phyloP scores from a whole-genome alignment of 1,284 basidiomycete species.

The Pyrrhoderma noxium region DNA sequence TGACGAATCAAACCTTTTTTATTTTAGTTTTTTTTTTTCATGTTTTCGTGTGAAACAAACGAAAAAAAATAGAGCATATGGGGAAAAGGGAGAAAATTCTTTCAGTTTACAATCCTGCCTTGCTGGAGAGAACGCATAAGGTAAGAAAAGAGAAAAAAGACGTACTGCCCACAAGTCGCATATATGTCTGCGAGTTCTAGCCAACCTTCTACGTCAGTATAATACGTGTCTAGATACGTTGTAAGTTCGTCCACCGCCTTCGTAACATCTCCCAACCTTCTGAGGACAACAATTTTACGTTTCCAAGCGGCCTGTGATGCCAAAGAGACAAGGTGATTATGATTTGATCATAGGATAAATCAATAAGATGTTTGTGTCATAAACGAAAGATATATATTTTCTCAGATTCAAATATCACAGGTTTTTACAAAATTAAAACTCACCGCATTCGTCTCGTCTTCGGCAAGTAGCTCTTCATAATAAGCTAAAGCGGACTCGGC shows the following conservation, averaged over 20 bases:
- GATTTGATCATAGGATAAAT: conserved; percentile 6
- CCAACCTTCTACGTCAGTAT: conserved; percentile 91
- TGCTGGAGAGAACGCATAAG: not conserved
- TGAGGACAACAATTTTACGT: conserved; percentile 69
- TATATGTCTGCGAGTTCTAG: conserved; percentile 90
- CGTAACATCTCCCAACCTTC: conserved; percentile 52
- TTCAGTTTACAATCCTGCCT: too few species aligned
- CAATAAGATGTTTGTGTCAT: not conserved
- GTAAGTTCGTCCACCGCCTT: conserved; percentile 72
- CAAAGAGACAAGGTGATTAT: not conserved
- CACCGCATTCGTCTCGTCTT: conserved; percentile 74
- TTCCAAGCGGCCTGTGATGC: conserved; percentile 81
- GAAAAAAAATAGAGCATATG: too few species aligned
- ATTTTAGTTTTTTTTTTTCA: too few species aligned
- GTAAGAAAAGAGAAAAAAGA: conserved; percentile 4
- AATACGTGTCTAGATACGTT: conserved; percentile 85
- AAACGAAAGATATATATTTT: too few species aligned
- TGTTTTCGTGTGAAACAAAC: too few species aligned
- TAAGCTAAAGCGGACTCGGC: conserved; percentile 57
- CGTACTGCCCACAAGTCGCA: conserved; percentile 69
- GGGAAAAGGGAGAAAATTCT: too few species aligned
- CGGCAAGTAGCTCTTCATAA: conserved; percentile 62
- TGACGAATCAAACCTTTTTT: conserved; percentile 51
- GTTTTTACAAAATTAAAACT: conserved; percentile 26
- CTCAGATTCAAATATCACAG: not conserved